Evolutionary conservation across 2,329 filamentous ascomycete species (phyloP).

Genomic region (Trichoderma oligosporum): DNA sequence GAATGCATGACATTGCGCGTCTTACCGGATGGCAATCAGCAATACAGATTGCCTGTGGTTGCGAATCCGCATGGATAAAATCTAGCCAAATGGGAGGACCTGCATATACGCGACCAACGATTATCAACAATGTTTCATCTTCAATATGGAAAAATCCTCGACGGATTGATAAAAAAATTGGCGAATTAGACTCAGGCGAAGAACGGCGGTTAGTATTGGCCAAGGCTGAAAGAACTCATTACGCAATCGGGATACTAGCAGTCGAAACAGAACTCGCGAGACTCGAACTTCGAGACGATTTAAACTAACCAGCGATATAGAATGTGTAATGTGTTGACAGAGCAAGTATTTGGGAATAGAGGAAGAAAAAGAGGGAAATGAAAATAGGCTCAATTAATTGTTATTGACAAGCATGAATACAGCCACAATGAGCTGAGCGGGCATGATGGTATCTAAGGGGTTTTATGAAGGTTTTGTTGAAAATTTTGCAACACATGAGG

Average conservation of each 20-base stretch:
- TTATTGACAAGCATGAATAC: neutral
- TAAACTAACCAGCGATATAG: conserved; percentile 8
- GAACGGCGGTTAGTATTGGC: conserved; percentile 54
- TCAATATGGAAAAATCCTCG: conserved; percentile 50
- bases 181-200: conserved; percentile 42
- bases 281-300: conserved; percentile 45
- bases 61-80: conserved; percentile 79
- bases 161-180: conserved; percentile 50
- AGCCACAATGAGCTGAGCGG: neutral
- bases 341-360: neutral
- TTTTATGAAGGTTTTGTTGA: neutral
- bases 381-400: neutral
- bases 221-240: conserved; percentile 61
- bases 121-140: conserved; percentile 35
- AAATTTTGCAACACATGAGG: neutral
- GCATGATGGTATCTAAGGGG: neutral
- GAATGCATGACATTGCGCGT: conserved; percentile 69
- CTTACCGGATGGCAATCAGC: conserved; percentile 87
- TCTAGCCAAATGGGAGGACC: conserved; percentile 70
- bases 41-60: conserved; percentile 74
- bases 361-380: neutral
- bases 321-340: conserved; percentile 3
- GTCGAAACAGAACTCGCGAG: conserved; percentile 71
- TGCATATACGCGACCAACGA: conserved; percentile 56
- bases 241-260: conserved; percentile 73